These are phyloP conservation scores for Coemansia sp. DNA, from an alignment of 192 early-diverging fungal genomes.

Conservation along the genomic window DNA sequence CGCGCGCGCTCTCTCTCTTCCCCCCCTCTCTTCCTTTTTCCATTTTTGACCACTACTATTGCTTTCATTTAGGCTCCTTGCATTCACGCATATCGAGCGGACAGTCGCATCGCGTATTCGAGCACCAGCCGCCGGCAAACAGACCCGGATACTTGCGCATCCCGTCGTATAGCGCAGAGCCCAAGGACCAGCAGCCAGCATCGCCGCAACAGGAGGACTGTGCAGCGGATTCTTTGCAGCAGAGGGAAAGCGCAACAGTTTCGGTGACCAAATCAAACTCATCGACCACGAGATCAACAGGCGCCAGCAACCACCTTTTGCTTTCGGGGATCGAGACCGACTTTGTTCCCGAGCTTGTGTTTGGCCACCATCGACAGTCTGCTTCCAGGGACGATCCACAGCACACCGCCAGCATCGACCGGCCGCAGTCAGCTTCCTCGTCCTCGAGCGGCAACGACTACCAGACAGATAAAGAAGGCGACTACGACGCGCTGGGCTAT, in stretches of 20 bases:
- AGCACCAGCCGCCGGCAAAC: conserved; percentile 3
- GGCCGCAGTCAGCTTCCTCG: background rate
- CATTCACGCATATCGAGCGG: background rate
- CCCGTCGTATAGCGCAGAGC: background rate
- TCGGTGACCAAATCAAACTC: background rate
- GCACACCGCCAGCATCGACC: background rate
- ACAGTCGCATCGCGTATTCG: background rate
- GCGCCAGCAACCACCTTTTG: conserved; percentile 36
- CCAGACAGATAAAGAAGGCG: background rate
- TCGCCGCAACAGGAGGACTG: background rate
- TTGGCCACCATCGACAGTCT: conserved; percentile 6
- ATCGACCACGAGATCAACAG: background rate
- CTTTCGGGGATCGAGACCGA: conserved; percentile 34
- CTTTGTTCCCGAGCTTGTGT: conserved; percentile 28
- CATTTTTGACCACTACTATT: background rate
- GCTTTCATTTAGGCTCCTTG: background rate
- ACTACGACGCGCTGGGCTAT: background rate
- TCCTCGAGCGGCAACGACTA: background rate
- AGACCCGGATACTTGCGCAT: conserved; percentile 39
- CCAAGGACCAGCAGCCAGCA: background rate
- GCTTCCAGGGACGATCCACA: background rate
- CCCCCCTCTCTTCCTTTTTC: background rate
- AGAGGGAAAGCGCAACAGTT: background rate
- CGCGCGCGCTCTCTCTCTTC: background rate
- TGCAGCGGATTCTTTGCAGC: background rate